Evolutionary conservation across 2,329 filamentous ascomycete genomes (phyloP).

Genomic region (Penicillium psychrosexuale): DNA sequence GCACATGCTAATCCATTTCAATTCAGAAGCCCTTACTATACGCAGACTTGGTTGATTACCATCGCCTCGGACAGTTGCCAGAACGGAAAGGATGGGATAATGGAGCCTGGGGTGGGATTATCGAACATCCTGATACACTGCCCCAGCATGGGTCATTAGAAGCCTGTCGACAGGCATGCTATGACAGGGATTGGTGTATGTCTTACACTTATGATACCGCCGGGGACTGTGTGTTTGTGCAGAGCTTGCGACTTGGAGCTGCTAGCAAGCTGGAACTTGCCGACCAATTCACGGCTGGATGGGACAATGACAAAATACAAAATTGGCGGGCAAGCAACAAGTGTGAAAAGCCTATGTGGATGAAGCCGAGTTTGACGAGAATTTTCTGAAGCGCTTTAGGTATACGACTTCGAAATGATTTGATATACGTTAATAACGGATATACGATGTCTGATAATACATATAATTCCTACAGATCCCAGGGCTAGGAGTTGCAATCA

Average conservation of each 20-base stretch:
- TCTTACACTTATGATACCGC: constrained; percentile 26
- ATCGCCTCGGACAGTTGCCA: constrained; percentile 20
- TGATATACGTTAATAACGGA: neutral
- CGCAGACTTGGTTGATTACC: constrained; percentile 33
- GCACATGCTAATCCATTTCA: neutral
- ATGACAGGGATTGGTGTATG: constrained; percentile 23
- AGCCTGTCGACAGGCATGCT: constrained; percentile 28
- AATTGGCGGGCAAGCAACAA: constrained; percentile 17
- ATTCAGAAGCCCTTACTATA: constrained; percentile 22
- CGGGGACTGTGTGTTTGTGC: constrained; percentile 24
- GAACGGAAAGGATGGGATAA: constrained; percentile 36
- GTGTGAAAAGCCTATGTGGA: constrained; percentile 24
- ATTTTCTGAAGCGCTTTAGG: constrained; percentile 20
- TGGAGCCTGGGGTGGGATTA: constrained; percentile 32
- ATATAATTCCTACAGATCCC: neutral
- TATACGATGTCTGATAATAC: neutral
- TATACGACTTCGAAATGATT: neutral
- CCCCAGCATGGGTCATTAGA: constrained; percentile 30
- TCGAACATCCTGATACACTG: constrained; percentile 24
- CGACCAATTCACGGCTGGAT: constrained; percentile 24
- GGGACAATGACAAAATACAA: constrained; percentile 29
- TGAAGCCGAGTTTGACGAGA: constrained; percentile 27
- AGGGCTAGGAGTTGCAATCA: neutral
- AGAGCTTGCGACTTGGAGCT: constrained; percentile 23
- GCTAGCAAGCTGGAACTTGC: constrained; percentile 10